Conservation (phyloP, 306 rosid species). For the Delonix regia region DNA sequence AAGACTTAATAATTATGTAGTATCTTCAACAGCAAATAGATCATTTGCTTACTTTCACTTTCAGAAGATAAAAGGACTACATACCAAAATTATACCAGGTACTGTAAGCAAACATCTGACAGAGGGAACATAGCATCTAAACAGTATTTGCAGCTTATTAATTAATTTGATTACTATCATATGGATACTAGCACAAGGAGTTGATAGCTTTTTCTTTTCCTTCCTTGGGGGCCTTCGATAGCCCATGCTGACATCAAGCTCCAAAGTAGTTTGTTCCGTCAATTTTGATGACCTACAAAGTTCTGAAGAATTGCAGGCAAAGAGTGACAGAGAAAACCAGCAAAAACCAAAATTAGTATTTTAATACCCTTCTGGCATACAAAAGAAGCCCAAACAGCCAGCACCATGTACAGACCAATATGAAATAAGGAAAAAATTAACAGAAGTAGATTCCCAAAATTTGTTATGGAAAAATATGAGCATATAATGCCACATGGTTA, state of each 20-base stretch:
- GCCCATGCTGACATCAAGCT: conserved; percentile 55
- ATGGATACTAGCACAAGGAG: conserved; percentile 77
- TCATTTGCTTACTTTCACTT: neutral
- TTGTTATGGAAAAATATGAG: neutral
- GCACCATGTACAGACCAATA: conserved; percentile 22
- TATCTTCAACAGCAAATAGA: conserved; percentile 16
- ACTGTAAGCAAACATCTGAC: conserved; percentile 26
- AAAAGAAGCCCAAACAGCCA: conserved; percentile 14
- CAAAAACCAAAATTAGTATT: conserved; percentile 33
- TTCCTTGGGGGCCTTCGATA: conserved; percentile 75
- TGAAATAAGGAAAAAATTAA: neutral
- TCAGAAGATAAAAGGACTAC: conserved; percentile 23
- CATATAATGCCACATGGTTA: neutral
- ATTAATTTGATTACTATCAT: conserved; percentile 32
- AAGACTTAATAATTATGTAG: conserved; percentile 3
- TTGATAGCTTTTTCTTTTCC: conserved; percentile 70
- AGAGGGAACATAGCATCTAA: conserved; percentile 20
- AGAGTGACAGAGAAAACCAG: neutral
- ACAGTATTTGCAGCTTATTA: conserved; percentile 13
- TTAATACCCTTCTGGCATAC: conserved; percentile 20
- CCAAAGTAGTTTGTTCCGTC: conserved; percentile 54
- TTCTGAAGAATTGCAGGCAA: conserved; percentile 52
- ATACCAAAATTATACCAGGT: conserved; percentile 5
- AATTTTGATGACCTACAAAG: conserved; percentile 70
- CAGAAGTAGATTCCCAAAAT: conserved; percentile 7